Percentiles rank a stretch among this genome's conserved stretches.
Evolutionary conservation across 2,329 filamentous ascomycete genomes (phyloP).

Genomic region (Penicillium brevicompactum): DNA sequence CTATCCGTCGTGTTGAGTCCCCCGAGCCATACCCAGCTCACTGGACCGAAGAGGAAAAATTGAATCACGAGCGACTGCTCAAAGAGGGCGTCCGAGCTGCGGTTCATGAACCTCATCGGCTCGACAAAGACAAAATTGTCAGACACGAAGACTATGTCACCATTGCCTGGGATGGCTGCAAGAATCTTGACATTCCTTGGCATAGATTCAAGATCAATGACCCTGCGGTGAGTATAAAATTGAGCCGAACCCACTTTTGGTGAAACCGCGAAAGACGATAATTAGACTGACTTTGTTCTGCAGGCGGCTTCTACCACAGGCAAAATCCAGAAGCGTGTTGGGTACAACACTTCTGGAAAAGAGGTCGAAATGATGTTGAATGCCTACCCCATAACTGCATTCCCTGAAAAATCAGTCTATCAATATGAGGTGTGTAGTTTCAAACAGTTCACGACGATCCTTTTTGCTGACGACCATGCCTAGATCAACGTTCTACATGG

Average conservation of each 20-base stretch:
- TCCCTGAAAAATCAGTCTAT: conserved; percentile 65
- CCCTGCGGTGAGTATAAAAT: neutral
- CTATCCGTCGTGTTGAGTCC: conserved; percentile 2
- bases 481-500: conserved; percentile 69
- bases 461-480: conserved; percentile 14
- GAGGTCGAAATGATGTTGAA: conserved; percentile 66
- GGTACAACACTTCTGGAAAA: conserved; percentile 61
- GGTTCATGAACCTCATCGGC: conserved; percentile 1
- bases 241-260: neutral
- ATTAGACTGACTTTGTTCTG: neutral
- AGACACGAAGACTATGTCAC: neutral
- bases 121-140: neutral
- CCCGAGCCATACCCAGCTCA: neutral
- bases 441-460: neutral
- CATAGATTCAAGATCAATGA: conserved; percentile 4
- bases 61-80: neutral
- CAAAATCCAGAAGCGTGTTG: conserved; percentile 4
- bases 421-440: conserved; percentile 77
- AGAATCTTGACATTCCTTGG: conserved; percentile 12
- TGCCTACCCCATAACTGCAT: conserved; percentile 68
- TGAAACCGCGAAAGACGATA: too few species aligned
- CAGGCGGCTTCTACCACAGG: neutral
- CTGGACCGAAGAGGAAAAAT: conserved; percentile 6
- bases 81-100: conserved; percentile 2
- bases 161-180: conserved; percentile 5